A percentile compares a stretch with the other conserved stretches of the same genome.
These are phyloP conservation scores for Ceratobasidium sp. DNA, from an alignment of 1,284 basidiomycete species.

Conservation along the genomic window DNA sequence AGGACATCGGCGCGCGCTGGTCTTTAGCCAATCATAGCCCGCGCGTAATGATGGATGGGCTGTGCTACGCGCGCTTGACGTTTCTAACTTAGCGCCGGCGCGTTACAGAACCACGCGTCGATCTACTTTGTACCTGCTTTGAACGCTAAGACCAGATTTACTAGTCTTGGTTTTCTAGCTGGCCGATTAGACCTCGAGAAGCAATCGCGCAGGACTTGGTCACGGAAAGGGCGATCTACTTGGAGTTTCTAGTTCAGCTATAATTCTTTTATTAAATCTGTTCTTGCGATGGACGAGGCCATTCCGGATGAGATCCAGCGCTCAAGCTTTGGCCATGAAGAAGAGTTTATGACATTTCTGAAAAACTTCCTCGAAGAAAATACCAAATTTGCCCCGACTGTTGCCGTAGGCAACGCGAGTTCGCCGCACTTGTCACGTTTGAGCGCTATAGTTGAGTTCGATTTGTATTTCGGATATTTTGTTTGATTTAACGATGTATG, in stretches of 20 bases:
- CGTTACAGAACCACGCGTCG: too few relatives aligned
- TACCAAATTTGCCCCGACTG: background rate
- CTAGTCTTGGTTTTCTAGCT: too few relatives aligned
- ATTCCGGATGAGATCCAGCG: constrained; percentile 22
- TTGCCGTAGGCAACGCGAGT: constrained; percentile 28
- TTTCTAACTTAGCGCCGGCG: too few relatives aligned
- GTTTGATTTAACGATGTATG: constrained; percentile 3
- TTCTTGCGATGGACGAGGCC: constrained; percentile 21
- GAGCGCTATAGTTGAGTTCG: constrained; percentile 35
- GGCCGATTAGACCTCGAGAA: too few relatives aligned
- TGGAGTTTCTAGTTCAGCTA: too few relatives aligned
- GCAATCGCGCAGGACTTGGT: too few relatives aligned
- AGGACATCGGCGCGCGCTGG: background rate
- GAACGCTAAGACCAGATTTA: too few relatives aligned
- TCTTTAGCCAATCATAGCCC: constrained; percentile 9
- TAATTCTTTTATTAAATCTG: too few relatives aligned
- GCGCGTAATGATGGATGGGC: background rate
- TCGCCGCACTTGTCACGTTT: constrained; percentile 29
- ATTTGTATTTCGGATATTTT: background rate
- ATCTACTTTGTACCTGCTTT: too few relatives aligned
- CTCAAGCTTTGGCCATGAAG: constrained; percentile 37
- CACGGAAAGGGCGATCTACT: too few relatives aligned
- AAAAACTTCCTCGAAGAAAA: constrained; percentile 29
- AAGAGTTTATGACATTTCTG: constrained; percentile 36
- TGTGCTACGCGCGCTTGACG: too few relatives aligned